Evolutionary conservation across 495 filamentous ascomycete species (phyloP), one percentile per base, ranked within the genome.

Genomic region (Aspergillus bertholletiae): DNA sequence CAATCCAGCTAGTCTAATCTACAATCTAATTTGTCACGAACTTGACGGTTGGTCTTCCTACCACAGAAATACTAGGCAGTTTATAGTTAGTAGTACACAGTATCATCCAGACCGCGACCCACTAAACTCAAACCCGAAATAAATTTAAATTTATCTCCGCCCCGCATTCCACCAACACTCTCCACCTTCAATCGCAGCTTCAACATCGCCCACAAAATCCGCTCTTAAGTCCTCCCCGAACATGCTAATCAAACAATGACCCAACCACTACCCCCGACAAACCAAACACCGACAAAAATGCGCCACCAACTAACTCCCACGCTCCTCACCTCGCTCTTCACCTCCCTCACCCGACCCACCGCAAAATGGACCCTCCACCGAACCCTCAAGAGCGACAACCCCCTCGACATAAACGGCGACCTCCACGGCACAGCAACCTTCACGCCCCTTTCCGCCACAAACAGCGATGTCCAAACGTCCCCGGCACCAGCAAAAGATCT

Each of bases 341-440:
- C 62, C 49, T 73, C 71, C 27, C 65, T 76, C 27, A 41, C 53
- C 46, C 63, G 53, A 27, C 47, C 51, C 59, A 58, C 49, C 34
- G 57, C 53, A 18, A 59, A 57, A 54, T 78, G 75, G 75, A 53
- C 64, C 11, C 64, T 78, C 45, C 68, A 58, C 43, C 72, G 75
- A 21, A 70, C 63, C 21, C 70, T 78, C n/a, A 71, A 69, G 35
- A 75, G 72, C 59, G 65, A 71, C 35, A 76, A 78, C 56, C 66
- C 68, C 7, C 58, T 68, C 18, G 73, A 78, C 49, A 63, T 76
- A 30, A 67, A 72, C 24, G 75, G 75, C 48, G 63, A 70, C 46
- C 56, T 76, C 15, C 67, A 56, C 45, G 75, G 75, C 34, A 68
- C 64, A 2, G 75, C 75, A n/a, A 68, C 61, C 32, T 78, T 78